Evolutionary conservation across 257 asterid genomes (phyloP).

Genomic region (Ilex aquifolium): DNA sequence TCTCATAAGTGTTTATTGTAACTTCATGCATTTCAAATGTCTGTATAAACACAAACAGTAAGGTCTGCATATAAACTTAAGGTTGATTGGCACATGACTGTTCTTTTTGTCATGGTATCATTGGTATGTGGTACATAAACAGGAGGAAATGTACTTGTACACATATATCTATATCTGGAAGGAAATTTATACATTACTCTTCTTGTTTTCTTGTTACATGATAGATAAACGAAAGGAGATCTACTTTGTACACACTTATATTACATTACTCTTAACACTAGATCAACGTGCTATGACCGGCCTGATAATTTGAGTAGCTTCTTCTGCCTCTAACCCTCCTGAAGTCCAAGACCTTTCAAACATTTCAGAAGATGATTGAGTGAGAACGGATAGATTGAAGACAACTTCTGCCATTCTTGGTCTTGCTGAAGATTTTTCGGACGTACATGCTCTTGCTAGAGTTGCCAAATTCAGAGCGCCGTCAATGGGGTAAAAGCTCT

Average conservation of each 20-base stretch:
- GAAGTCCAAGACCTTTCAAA: constrained; percentile 34
- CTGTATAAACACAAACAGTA: constrained; percentile 1
- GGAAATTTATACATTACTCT: background rate
- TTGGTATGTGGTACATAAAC: background rate
- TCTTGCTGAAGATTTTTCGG: constrained; percentile 49
- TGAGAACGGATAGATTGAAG: constrained; percentile 47
- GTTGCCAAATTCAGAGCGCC: constrained; percentile 64
- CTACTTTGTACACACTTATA: constrained; percentile 1
- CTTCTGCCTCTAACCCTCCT: constrained; percentile 36
- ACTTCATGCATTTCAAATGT: constrained; percentile 13
- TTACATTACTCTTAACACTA: too few relatives aligned
- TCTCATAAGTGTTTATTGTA: constrained; percentile 21
- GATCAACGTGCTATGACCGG: constrained; percentile 49
- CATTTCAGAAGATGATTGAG: constrained; percentile 49
- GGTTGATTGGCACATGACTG: background rate
- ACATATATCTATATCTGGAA: background rate
- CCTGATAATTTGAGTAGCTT: constrained; percentile 33
- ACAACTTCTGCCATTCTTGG: constrained; percentile 68
- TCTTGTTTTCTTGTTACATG: background rate
- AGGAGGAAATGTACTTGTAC: background rate
- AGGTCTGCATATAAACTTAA: background rate
- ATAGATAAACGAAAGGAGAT: background rate
- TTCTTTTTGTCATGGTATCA: too few relatives aligned
- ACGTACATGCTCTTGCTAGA: constrained; percentile 62
- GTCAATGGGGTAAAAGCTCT: constrained; percentile 35